These are phyloP conservation scores for Schoenoplectus tabernaemontani DNA, from an alignment of 202 grass and related monocot species.

Conservation along the genomic window DNA sequence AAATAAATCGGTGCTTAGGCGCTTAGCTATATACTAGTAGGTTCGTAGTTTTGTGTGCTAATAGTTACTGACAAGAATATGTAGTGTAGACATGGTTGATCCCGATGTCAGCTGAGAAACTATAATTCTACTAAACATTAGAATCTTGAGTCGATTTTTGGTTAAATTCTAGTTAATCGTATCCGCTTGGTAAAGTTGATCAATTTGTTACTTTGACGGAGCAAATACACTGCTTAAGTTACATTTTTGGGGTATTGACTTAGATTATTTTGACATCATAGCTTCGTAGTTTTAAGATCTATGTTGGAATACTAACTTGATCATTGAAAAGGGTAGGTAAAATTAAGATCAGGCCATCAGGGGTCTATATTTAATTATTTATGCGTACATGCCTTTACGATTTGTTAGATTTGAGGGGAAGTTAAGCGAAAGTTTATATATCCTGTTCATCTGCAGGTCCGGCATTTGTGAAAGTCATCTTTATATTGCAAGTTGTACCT, in stretches of 20 bases:
- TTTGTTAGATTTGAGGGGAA: neutral
- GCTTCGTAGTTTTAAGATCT: neutral
- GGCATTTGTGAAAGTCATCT: neutral
- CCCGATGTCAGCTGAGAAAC: conserved; percentile 8
- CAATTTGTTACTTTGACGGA: neutral
- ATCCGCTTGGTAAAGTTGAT: conserved; percentile 14
- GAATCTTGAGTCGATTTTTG: neutral
- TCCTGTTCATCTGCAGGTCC: neutral
- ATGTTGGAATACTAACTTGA: neutral
- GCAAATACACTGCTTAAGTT: neutral
- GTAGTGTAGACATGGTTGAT: neutral
- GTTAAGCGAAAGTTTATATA: neutral
- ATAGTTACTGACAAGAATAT: neutral
- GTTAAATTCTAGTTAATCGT: neutral
- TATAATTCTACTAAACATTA: neutral
- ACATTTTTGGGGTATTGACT: neutral
- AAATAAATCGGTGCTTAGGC: neutral
- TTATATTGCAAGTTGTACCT: neutral
- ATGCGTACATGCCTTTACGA: neutral
- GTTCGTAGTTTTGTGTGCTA: neutral
- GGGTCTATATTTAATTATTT: neutral
- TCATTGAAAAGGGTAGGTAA: neutral
- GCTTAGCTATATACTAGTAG: neutral
- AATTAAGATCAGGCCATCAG: no score
- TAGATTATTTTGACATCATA: neutral